These are phyloP conservation scores for Scleromitrula shiraiana DNA, from an alignment of 2,329 filamentous ascomycete species.

Conservation along the genomic window DNA sequence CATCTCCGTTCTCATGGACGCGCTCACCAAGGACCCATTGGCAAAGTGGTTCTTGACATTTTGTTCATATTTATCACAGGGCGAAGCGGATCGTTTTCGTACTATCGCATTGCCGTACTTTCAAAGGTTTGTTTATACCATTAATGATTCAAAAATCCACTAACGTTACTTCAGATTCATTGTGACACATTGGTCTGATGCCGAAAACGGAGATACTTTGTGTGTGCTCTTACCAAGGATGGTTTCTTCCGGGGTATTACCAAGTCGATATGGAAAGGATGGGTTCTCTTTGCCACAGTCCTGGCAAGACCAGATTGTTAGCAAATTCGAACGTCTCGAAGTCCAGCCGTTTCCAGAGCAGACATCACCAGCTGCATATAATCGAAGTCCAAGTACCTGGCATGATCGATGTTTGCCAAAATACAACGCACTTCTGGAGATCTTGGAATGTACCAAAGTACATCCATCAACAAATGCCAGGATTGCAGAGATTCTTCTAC, in stretches of 20 bases:
- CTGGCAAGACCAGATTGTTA: constrained; percentile 67
- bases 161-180: constrained; percentile 53
- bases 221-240: constrained; percentile 62
- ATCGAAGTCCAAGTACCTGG: constrained; percentile 55
- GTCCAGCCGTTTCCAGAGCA: constrained; percentile 57
- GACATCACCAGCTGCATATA: constrained; percentile 41
- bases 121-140: constrained; percentile 48
- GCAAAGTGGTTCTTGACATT: constrained; percentile 74
- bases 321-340: constrained; percentile 59
- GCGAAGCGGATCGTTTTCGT: constrained; percentile 67
- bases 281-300: constrained; percentile 51
- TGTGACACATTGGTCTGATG: constrained; percentile 61
- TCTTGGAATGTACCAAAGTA: constrained; percentile 53
- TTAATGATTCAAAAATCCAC: neutral
- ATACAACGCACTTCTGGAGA: constrained; percentile 57
- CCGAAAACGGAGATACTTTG: constrained; percentile 56
- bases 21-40: constrained; percentile 56
- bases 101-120: constrained; percentile 74
- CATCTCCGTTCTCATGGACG: constrained; percentile 56
- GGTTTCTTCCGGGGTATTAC: constrained; percentile 48
- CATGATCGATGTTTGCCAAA: constrained; percentile 56
- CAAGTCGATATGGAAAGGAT: constrained; percentile 43
- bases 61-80: constrained; percentile 70
- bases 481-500: constrained; percentile 56
- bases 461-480: constrained; percentile 59